These are phyloP conservation scores for Fusarium citri DNA, from an alignment of 2,329 filamentous ascomycete genomes.

Conservation along the genomic window DNA sequence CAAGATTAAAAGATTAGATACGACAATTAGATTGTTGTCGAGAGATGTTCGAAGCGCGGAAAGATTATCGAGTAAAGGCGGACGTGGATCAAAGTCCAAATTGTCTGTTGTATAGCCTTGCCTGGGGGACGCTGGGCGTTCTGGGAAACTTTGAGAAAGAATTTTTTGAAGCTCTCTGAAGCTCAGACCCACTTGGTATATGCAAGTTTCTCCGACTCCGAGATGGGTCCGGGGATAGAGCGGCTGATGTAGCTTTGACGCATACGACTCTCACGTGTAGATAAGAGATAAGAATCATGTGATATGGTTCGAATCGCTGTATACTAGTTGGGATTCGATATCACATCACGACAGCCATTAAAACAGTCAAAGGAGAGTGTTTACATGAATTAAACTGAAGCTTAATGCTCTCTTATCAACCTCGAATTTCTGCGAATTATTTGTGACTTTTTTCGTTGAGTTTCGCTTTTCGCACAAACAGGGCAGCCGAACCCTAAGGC, in stretches of 20 bases:
- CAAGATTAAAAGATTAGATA: constrained; percentile 33
- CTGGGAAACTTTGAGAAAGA: constrained; percentile 48
- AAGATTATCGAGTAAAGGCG: constrained; percentile 41
- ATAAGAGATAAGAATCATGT: constrained; percentile 38
- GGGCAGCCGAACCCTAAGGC: constrained; percentile 58
- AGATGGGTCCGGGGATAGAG: constrained; percentile 24
- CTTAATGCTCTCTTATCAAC: fast-evolving
- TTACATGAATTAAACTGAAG: fast-evolving
- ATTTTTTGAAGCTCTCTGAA: constrained; percentile 55
- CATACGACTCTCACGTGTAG: constrained; percentile 36
- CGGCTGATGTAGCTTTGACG: constrained; percentile 11
- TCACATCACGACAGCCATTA: neutral
- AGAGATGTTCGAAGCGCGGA: constrained; percentile 30
- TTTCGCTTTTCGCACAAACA: constrained; percentile 36
- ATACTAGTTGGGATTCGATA: neutral
- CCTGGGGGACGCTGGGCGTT: constrained; percentile 44
- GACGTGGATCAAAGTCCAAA: constrained; percentile 48
- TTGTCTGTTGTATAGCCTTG: constrained; percentile 49
- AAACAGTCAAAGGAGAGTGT: neutral
- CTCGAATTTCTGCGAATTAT: constrained; percentile 22
- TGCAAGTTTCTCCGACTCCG: constrained; percentile 45
- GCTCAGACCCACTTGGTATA: constrained; percentile 42
- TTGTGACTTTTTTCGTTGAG: constrained; percentile 5
- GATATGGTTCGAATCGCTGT: constrained; percentile 26
- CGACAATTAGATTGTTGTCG: constrained; percentile 35